phyloP scores from a whole-genome alignment of 257 asterid species.

The Scutellaria baicalensis region DNA sequence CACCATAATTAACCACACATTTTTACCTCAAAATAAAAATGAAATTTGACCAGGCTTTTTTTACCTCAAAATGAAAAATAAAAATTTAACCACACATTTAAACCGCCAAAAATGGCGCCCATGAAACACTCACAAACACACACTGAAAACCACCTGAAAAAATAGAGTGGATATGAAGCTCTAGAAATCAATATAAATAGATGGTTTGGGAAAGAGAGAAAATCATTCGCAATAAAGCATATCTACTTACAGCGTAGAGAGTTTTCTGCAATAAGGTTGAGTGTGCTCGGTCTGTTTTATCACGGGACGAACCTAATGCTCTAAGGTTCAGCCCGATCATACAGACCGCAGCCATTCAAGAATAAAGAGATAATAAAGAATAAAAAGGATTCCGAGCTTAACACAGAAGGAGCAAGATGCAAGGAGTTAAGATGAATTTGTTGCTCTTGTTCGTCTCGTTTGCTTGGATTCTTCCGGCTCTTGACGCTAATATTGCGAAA shows the following conservation, averaged over 20 bases:
- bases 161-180: conserved; percentile 1
- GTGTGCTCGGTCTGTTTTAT: conserved; percentile 5
- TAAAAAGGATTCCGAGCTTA: not conserved
- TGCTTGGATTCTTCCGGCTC: conserved; percentile 15
- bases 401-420: conserved; percentile 3
- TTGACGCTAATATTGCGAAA: conserved; percentile 20
- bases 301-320: conserved; percentile 18
- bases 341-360: not conserved
- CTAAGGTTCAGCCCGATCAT: conserved; percentile 19
- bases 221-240: too few relatives aligned
- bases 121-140: not conserved
- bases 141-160: not conserved
- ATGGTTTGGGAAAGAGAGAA: not conserved
- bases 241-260: not conserved
- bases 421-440: not conserved
- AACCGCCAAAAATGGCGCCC: not conserved
- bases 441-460: conserved; percentile 18
- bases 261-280: not conserved
- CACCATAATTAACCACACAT: too few relatives aligned
- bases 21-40: too few relatives aligned
- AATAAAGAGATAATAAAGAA: too few relatives aligned
- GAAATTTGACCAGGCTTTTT: too few relatives aligned
- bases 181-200: conserved; percentile 10
- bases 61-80: too few relatives aligned
- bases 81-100: not conserved